Base-by-base conservation (phyloP, 352 stramenopile species). In the Phytopythium litorale region DNA sequence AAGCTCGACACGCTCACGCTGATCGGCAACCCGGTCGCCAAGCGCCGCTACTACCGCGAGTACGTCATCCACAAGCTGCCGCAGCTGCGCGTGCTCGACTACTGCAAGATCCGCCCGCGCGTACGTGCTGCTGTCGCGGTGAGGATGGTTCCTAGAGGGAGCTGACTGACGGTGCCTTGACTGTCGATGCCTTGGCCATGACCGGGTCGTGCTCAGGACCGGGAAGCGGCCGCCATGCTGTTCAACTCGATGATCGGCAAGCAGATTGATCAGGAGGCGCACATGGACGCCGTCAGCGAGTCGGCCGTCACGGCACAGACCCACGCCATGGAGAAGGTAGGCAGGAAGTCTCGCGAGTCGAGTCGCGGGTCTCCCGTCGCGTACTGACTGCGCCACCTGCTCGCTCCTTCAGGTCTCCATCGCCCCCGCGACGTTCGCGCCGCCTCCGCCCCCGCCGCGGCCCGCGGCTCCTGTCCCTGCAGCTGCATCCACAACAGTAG, bases 31-130 rank as follows among this genome's bases (percentile, higher is more conserved):
- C 91, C 92, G 7, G 88, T 98, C 40, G 79, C 77, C n/a, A 91
- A 92, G 62, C 78, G 79, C 68, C 84, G 88, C 68, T 93, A 97
- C 75, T 98, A 98, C 72, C 85, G 93, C 19, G 77, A 96, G 62
- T 98, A 97, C 67, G 87, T 97, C 35, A 94, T 98, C 56, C 73
- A 97, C 76, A 92, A 81, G 58, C 73, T 98, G 37, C 88, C 88
- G n/a, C 75, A 92, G 59, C 72, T 97, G 58, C 85, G 76, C 33
- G 81, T 96, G 40, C 78, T 97, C 50, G 90, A 97, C 66, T 95
- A 91, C 64, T 75, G 88, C 60, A 89, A 88, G 43, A 89, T 97
- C 66, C 79, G 79, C 43, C 85, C 84, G 38, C 78, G 78, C 62
- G 81, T 91, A 67, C 51, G 80, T 84, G 35, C n/a, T 15, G 42